A percentile compares a stretch with the other conserved stretches of the same genome.
phyloP scores from a whole-genome alignment of 164 flowering plant species.

The Protea cynaroides region DNA sequence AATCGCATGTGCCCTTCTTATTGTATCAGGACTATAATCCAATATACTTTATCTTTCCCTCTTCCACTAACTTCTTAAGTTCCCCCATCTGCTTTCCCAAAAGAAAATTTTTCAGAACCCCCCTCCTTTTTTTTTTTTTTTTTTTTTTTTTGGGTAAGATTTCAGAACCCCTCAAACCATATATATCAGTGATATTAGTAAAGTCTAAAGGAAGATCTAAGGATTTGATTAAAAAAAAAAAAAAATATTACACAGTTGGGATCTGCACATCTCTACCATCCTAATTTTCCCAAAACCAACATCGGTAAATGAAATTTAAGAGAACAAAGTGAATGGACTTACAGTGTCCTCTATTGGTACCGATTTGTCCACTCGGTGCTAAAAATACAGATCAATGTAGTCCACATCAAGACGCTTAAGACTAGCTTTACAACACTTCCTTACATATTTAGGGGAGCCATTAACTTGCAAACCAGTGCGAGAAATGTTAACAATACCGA shows the following conservation, averaged over 20 bases:
- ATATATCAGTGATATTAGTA: background rate
- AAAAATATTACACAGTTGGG: too few relatives aligned
- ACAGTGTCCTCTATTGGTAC: conserved; percentile 3
- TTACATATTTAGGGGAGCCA: background rate
- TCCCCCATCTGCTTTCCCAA: background rate
- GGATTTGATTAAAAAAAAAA: too few relatives aligned
- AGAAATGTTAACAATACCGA: conserved; percentile 7
- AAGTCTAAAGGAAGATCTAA: background rate
- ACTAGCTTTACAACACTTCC: background rate
- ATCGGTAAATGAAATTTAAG: background rate
- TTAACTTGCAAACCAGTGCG: background rate
- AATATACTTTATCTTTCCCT: background rate
- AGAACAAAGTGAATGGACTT: background rate
- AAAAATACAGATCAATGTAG: background rate
- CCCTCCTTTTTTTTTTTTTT: too few relatives aligned
- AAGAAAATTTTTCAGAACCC: background rate
- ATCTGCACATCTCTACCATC: too few relatives aligned
- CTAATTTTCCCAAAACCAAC: too few relatives aligned
- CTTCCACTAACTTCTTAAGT: conserved; percentile 18
- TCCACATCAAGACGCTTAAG: background rate
- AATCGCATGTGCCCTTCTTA: conserved; percentile 9
- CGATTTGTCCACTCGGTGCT: background rate
- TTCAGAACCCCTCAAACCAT: background rate
- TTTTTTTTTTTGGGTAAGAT: too few relatives aligned
- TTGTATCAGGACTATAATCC: background rate